Evolutionary conservation across 305 asterid species (phyloP).

Genomic region (Ilex paraguariensis): DNA sequence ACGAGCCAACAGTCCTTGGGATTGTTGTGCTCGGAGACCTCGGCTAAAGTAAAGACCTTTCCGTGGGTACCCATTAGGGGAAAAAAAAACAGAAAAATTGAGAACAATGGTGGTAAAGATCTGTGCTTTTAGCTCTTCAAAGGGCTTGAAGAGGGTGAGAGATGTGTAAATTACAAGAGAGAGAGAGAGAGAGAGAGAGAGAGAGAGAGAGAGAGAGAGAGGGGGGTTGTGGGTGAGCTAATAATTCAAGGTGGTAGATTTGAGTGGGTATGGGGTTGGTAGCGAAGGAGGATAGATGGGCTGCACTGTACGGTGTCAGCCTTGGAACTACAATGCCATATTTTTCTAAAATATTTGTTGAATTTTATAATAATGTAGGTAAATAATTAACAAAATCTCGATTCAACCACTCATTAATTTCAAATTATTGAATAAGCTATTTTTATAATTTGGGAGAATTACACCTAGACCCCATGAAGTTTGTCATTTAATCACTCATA

Average conservation of each 20-base stretch:
- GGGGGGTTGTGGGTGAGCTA: not conserved
- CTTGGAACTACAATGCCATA: not conserved
- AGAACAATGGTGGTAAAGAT: not conserved
- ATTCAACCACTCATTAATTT: too few species aligned
- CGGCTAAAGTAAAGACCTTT: constrained; percentile 54
- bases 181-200: not conserved
- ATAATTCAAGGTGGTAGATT: not conserved
- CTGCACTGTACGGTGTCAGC: not conserved
- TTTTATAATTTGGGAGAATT: too few species aligned
- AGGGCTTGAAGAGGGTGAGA: constrained; percentile 10
- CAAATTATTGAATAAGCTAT: too few species aligned
- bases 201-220: not conserved
- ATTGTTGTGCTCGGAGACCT: constrained; percentile 80
- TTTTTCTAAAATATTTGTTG: too few species aligned
- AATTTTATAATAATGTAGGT: too few species aligned
- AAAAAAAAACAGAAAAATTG: not conserved
- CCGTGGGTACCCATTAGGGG: constrained; percentile 29
- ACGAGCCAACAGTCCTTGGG: constrained; percentile 77
- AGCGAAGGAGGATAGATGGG: not conserved
- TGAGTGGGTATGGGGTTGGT: not conserved
- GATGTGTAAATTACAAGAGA: too few species aligned
- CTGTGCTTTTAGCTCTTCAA: constrained; percentile 11
- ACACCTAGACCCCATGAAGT: too few species aligned
- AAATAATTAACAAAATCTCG: too few species aligned
- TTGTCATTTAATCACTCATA: too few species aligned